These are phyloP conservation scores for Mitragyna speciosa DNA, from an alignment of 257 asterid species.

Conservation along the genomic window DNA sequence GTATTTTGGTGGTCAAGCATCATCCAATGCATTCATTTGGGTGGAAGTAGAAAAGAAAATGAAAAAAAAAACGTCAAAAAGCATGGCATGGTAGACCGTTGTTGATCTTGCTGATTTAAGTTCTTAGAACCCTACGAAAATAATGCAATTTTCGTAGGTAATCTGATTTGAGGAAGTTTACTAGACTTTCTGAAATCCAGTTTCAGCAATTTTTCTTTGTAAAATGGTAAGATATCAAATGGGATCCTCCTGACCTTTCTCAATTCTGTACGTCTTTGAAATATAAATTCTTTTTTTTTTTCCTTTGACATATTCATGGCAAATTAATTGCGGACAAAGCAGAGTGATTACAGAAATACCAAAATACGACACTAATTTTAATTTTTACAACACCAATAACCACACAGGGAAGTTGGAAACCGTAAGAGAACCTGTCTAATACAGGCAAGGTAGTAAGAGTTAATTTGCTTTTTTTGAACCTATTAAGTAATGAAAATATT, in stretches of 20 bases:
- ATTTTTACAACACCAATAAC: too few species aligned
- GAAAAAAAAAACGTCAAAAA: not conserved
- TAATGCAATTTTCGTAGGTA: constrained; percentile 3
- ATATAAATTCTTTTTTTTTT: too few species aligned
- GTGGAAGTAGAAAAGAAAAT: not conserved
- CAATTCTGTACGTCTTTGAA: not conserved
- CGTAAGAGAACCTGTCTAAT: too few species aligned
- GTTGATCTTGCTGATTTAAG: not conserved
- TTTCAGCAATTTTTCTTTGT: not conserved
- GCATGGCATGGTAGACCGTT: not conserved
- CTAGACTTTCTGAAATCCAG: not conserved
- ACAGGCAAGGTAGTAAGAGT: too few species aligned
- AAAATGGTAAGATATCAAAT: not conserved
- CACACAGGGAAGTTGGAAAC: too few species aligned
- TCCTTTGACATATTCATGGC: too few species aligned
- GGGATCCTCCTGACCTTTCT: not conserved
- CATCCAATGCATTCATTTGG: not conserved
- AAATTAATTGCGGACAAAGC: too few species aligned
- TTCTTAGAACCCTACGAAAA: not conserved
- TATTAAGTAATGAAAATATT: too few species aligned
- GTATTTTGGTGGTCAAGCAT: not conserved
- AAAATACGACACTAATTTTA: too few species aligned
- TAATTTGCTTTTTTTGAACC: too few species aligned
- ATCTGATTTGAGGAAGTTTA: not conserved
- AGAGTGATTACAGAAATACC: too few species aligned